Percentiles rank a stretch among this genome's conserved stretches.
These are phyloP conservation scores for Fusarium compactum DNA, from an alignment of 2,329 filamentous ascomycete species.

Conservation along the genomic window DNA sequence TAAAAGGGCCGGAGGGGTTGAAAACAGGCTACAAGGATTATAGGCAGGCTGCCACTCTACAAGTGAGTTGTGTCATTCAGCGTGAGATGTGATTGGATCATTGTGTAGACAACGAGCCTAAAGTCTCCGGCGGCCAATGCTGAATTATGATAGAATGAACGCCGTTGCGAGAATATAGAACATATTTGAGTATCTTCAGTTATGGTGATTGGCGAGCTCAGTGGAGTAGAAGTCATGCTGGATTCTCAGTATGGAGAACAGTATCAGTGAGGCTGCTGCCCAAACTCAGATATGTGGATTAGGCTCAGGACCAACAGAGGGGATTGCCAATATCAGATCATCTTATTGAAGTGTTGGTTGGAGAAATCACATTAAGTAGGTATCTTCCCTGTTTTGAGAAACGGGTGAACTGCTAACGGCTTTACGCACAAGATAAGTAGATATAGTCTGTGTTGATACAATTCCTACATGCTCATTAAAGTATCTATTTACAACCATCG, in stretches of 20 bases:
- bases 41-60: background rate
- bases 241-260: background rate
- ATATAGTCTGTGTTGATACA: rapidly evolving
- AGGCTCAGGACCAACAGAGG: background rate
- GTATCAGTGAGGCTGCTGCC: background rate
- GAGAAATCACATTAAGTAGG: background rate
- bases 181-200: background rate
- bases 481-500: too few relatives aligned
- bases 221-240: background rate
- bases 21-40: background rate
- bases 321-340: background rate
- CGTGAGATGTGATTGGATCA: conserved; percentile 24
- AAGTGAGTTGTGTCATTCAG: background rate
- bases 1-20: background rate
- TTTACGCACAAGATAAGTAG: background rate
- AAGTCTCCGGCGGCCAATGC: background rate
- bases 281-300: background rate
- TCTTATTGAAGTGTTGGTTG: background rate
- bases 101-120: background rate
- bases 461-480: background rate
- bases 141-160: background rate
- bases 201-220: conserved; percentile 2
- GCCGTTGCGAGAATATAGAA: background rate
- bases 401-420: rapidly evolving
- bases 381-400: background rate